phyloP scores from a whole-genome alignment of 2,329 filamentous ascomycete species.

The Hymenotorrendiella dingleyae region DNA sequence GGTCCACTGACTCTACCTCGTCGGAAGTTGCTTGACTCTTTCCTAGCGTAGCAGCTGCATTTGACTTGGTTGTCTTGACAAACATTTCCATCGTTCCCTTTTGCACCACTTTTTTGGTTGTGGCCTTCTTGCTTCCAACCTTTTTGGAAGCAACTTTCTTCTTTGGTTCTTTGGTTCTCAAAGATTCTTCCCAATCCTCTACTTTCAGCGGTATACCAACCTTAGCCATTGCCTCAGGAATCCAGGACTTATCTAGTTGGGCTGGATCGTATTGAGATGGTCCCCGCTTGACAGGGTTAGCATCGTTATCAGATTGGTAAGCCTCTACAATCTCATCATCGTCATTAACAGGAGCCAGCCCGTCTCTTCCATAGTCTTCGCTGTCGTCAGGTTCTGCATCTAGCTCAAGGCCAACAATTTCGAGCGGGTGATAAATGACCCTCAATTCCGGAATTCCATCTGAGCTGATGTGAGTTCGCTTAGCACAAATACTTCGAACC shows the following conservation, averaged over 20 bases:
- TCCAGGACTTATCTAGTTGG: conserved; percentile 60
- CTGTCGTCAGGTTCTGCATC: conserved; percentile 57
- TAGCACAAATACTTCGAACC: conserved; percentile 61
- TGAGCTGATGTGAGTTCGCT: conserved; percentile 64
- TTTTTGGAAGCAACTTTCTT: conserved; percentile 23
- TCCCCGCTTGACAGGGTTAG: conserved; percentile 30
- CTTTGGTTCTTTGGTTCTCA: conserved; percentile 20
- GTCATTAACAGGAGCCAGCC: conserved; percentile 51
- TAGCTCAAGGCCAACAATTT: conserved; percentile 73
- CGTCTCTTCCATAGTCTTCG: conserved; percentile 41
- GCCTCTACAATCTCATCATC: conserved; percentile 57
- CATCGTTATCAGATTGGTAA: conserved; percentile 24
- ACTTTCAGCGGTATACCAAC: conserved; percentile 60
- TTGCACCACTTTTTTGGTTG: conserved; percentile 22
- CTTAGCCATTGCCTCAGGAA: conserved; percentile 58
- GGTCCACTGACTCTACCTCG: too few species aligned
- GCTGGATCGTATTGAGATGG: conserved; percentile 56
- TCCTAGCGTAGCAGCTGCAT: conserved; percentile 2
- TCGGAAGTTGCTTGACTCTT: too few species aligned
- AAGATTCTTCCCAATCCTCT: conserved; percentile 54
- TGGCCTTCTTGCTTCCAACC: conserved; percentile 20
- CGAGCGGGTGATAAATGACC: conserved; percentile 68
- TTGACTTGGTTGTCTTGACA: conserved; percentile 27
- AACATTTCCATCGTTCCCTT: conserved; percentile 31
- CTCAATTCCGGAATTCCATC: conserved; percentile 74